These are phyloP conservation scores for Glonium stellatum DNA, from an alignment of 495 filamentous ascomycete species.

Conservation along the genomic window DNA sequence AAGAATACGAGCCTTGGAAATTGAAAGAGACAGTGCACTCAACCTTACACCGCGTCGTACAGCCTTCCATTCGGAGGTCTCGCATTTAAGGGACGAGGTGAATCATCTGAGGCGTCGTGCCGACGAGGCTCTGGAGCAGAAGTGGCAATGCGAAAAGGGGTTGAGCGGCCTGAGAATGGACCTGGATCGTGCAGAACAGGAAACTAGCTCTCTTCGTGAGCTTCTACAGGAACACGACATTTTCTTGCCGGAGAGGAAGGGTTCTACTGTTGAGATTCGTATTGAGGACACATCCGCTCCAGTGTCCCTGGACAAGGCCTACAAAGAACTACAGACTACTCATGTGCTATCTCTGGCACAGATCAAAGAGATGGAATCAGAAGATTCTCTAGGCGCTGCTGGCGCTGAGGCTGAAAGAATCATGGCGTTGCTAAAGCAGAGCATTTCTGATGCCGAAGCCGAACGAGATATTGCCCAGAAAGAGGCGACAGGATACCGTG, in stretches of 20 bases:
- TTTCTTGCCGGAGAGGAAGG: slow-evolving; percentile 47
- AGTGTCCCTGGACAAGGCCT: slow-evolving; percentile 69
- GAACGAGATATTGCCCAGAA: slow-evolving; percentile 64
- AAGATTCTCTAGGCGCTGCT: slow-evolving; percentile 27
- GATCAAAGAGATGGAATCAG: slow-evolving; percentile 49
- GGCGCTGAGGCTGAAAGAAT: slow-evolving; percentile 48
- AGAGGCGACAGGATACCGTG: slow-evolving; percentile 52
- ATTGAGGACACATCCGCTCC: slow-evolving; percentile 45
- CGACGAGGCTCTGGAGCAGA: slow-evolving; percentile 92
- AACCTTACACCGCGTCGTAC: slow-evolving; percentile 60
- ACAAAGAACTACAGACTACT: slow-evolving; percentile 64
- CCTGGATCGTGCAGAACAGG: slow-evolving; percentile 88
- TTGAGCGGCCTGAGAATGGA: slow-evolving; percentile 93
- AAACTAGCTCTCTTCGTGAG: slow-evolving; percentile 70
- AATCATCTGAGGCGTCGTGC: slow-evolving; percentile 77
- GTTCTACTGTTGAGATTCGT: slow-evolving; percentile 6
- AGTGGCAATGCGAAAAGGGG: slow-evolving; percentile 93
- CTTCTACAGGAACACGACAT: slow-evolving; percentile 87
- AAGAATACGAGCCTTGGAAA: slow-evolving; percentile 64
- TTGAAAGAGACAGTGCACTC: slow-evolving; percentile 69
- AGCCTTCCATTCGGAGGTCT: slow-evolving; percentile 77
- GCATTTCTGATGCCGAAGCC: slow-evolving; percentile 57
- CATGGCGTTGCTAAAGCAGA: slow-evolving; percentile 56
- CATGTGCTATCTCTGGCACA: slow-evolving; percentile 48
- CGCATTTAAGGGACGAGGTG: slow-evolving; percentile 72